A percentile compares a stretch with the other conserved stretches of the same genome.
Evolutionary conservation across 2,329 filamentous ascomycete genomes (phyloP).

Genomic region (Gliomastix tumulicola): DNA sequence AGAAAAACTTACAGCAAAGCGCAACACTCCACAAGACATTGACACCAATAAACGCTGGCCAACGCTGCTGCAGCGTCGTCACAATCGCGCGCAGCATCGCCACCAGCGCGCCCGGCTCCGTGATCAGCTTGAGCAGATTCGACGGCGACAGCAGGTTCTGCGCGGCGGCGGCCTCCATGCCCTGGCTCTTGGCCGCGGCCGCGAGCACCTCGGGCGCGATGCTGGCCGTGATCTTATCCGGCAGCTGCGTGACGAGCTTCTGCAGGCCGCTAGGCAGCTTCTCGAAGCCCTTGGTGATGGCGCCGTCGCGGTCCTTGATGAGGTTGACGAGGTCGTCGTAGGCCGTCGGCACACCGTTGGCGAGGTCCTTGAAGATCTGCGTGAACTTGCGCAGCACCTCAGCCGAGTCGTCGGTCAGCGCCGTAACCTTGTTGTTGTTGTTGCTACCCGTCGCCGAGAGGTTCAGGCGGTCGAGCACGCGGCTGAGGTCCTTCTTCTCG

Average conservation of each 20-base stretch:
- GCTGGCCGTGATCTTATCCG: slow-evolving; percentile 69
- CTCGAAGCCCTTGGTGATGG: slow-evolving; percentile 53
- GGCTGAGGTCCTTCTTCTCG: slow-evolving; percentile 65
- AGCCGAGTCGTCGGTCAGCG: slow-evolving; percentile 75
- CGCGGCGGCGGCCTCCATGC: slow-evolving; percentile 51
- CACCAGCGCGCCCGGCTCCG: slow-evolving; percentile 80
- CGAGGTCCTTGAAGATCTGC: slow-evolving; percentile 81
- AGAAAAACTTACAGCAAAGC: slow-evolving; percentile 62
- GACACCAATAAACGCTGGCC: slow-evolving; percentile 85
- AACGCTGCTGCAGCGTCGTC: slow-evolving; percentile 76
- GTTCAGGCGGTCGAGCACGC: slow-evolving; percentile 78
- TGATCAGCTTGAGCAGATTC: slow-evolving; percentile 71
- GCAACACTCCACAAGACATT: slow-evolving; percentile 89
- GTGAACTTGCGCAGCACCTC: slow-evolving; percentile 81
- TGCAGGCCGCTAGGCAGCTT: slow-evolving; percentile 73
- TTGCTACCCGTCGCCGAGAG: slow-evolving; percentile 61
- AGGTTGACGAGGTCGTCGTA: slow-evolving; percentile 74
- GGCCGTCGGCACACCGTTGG: slow-evolving; percentile 88
- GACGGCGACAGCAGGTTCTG: slow-evolving; percentile 64
- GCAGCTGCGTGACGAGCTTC: slow-evolving; percentile 79
- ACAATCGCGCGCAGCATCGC: slow-evolving; percentile 86
- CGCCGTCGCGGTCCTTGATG: slow-evolving; percentile 53
- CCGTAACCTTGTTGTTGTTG: slow-evolving; percentile 82
- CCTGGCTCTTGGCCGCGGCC: slow-evolving; percentile 68
- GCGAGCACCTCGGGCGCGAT: slow-evolving; percentile 79